These are phyloP conservation scores for Periconia digitata DNA, from an alignment of 2,329 filamentous ascomycete genomes.

Conservation along the genomic window DNA sequence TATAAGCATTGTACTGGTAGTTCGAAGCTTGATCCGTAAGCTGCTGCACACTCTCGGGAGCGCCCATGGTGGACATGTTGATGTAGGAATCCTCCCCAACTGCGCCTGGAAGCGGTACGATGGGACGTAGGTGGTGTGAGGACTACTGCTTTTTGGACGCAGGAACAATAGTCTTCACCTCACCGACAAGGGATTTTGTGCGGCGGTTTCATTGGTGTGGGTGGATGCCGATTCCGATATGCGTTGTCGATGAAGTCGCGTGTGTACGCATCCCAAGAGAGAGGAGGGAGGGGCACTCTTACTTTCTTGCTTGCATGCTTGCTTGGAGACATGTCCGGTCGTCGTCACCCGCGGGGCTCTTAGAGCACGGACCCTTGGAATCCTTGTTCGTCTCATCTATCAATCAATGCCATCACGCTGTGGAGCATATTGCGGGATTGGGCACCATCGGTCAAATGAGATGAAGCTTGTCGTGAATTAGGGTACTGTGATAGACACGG, in stretches of 20 bases:
- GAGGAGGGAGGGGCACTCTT: neutral
- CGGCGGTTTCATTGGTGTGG: constrained; percentile 33
- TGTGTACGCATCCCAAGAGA: too few species aligned
- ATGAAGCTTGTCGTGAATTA: too few species aligned
- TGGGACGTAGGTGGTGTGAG: constrained; percentile 9
- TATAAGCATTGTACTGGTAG: constrained; percentile 77
- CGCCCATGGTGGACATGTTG: constrained; percentile 32
- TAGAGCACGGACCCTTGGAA: neutral
- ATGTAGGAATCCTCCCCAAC: too few species aligned
- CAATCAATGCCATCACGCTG: too few species aligned
- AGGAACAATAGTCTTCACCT: constrained; percentile 19
- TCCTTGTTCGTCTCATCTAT: too few species aligned
- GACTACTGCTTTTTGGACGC: neutral
- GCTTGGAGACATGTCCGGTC: too few species aligned
- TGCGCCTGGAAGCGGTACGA: too few species aligned
- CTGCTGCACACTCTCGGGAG: constrained; percentile 73
- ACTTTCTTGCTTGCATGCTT: too few species aligned
- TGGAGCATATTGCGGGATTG: too few species aligned
- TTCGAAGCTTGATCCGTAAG: constrained; percentile 74
- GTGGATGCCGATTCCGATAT: neutral
- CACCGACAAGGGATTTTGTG: constrained; percentile 23
- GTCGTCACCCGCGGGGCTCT: neutral
- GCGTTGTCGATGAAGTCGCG: too few species aligned
- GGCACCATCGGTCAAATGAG: too few species aligned
- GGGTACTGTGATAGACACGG: too few species aligned